phyloP scores from a whole-genome alignment of 495 filamentous ascomycete species.

The Pseudoneurospora amorphoporcata region DNA sequence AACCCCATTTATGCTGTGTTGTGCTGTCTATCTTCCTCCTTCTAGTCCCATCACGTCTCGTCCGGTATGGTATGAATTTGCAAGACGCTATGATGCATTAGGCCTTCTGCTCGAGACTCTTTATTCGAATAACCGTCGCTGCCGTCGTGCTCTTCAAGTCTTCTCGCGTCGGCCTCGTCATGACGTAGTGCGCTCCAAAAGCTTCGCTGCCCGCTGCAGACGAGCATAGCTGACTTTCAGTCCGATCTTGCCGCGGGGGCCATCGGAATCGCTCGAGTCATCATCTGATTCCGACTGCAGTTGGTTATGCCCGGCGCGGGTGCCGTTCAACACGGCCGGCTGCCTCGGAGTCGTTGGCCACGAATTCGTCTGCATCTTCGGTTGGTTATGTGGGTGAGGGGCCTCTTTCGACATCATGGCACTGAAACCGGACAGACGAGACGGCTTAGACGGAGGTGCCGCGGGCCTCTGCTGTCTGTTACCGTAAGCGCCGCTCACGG shows the following conservation, averaged over 20 bases:
- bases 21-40: not conserved
- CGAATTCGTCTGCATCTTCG: not conserved
- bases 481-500: slow-evolving; percentile 1
- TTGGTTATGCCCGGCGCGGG: not conserved
- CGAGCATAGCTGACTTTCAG: slow-evolving; percentile 9
- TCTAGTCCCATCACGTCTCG: not conserved
- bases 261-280: slow-evolving; percentile 8
- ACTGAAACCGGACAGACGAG: not conserved
- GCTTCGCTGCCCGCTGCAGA: slow-evolving; percentile 13
- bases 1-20: not conserved
- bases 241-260: not conserved
- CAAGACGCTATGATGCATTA: not conserved
- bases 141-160: not conserved
- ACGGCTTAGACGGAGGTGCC: not conserved
- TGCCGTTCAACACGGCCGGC: not conserved
- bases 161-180: not conserved
- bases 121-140: not conserved
- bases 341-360: not conserved
- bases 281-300: not conserved
- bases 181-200: slow-evolving; percentile 9
- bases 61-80: not conserved
- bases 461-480: slow-evolving; percentile 2
- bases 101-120: not conserved
- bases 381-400: not conserved
- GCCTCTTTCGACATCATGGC: not conserved